Evolutionary conservation across 371 early-diverging fungal genomes (phyloP).

Genomic region (Mortierella sp.): DNA sequence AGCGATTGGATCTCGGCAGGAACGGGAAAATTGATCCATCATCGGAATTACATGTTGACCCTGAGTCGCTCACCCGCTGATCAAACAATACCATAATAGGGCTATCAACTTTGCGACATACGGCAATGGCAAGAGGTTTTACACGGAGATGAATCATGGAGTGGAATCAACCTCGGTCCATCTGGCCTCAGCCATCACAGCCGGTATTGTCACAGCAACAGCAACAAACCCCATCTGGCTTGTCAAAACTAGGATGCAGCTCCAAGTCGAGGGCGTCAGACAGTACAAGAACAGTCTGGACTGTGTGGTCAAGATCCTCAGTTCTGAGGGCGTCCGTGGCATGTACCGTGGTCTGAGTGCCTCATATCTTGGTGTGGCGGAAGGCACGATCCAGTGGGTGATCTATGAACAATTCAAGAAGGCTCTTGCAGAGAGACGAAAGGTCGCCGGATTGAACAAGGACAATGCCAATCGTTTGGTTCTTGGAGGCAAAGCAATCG

Average conservation of each 20-base stretch:
- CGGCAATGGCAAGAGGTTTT: constrained; percentile 85
- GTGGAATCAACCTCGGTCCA: constrained; percentile 86
- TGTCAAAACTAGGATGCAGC: constrained; percentile 94
- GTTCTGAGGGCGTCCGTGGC: constrained; percentile 84
- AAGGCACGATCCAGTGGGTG: constrained; percentile 94
- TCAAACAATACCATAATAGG: constrained; percentile 52
- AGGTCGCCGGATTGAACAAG: constrained; percentile 25
- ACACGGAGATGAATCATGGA: constrained; percentile 78
- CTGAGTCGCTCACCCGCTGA: neutral
- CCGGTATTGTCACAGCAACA: constrained; percentile 85
- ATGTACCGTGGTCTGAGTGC: constrained; percentile 94
- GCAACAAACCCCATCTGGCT: constrained; percentile 97
- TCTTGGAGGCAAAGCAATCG: constrained; percentile 38
- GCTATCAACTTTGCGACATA: constrained; percentile 93
- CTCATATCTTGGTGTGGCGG: constrained; percentile 85
- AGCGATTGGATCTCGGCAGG: neutral
- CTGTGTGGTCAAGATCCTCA: constrained; percentile 74
- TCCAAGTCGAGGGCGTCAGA: constrained; percentile 67
- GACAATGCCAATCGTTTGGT: constrained; percentile 15
- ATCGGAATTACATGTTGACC: neutral
- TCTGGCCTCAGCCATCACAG: constrained; percentile 83
- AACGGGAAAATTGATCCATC: too few relatives aligned
- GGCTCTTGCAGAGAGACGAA: constrained; percentile 34
- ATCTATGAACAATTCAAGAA: constrained; percentile 92
- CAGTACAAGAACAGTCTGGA: constrained; percentile 81